Conservation (phyloP, 768 basidiomycete species). For the Lyophyllum decastes region DNA sequence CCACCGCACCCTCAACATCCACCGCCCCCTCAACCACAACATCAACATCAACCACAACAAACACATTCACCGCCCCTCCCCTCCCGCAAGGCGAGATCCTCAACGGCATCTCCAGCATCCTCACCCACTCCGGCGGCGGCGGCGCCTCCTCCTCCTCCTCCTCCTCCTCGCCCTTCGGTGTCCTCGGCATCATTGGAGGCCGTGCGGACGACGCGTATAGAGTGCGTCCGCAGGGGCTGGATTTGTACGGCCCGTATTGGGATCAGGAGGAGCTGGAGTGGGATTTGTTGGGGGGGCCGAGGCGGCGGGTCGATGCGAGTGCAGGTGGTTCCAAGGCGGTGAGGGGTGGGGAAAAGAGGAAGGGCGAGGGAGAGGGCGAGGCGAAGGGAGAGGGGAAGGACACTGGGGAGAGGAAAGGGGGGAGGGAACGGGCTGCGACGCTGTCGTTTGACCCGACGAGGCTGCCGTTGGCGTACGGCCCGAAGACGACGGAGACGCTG, state of each 20-base stretch:
- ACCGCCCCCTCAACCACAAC: constrained; percentile 2
- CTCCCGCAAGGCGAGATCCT: constrained; percentile 75
- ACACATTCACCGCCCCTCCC: constrained; percentile 59
- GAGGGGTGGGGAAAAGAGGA: constrained; percentile 7
- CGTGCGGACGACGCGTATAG: constrained; percentile 41
- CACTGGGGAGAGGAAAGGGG: background rate
- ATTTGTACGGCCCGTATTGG: constrained; percentile 42
- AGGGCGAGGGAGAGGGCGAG: background rate
- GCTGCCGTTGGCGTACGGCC: constrained; percentile 56
- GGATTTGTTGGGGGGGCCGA: constrained; percentile 32
- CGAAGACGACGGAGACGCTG: constrained; percentile 67
- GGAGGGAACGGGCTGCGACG: constrained; percentile 5
- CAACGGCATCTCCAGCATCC: constrained; percentile 62
- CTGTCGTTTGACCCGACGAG: constrained; percentile 37
- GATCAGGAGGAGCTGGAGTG: constrained; percentile 38
- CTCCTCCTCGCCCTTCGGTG: no score
- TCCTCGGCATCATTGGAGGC: constrained; percentile 6
- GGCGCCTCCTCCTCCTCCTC: constrained; percentile 7
- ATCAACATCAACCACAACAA: constrained; percentile 5
- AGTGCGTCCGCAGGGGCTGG: constrained; percentile 51
- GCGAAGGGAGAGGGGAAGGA: constrained; percentile 7
- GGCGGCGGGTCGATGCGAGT: background rate
- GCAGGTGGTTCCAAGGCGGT: background rate
- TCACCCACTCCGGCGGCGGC: no score
- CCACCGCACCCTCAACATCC: background rate